phyloP scores from a whole-genome alignment of 75 land plant species.

The Ceratopteris richardii region DNA sequence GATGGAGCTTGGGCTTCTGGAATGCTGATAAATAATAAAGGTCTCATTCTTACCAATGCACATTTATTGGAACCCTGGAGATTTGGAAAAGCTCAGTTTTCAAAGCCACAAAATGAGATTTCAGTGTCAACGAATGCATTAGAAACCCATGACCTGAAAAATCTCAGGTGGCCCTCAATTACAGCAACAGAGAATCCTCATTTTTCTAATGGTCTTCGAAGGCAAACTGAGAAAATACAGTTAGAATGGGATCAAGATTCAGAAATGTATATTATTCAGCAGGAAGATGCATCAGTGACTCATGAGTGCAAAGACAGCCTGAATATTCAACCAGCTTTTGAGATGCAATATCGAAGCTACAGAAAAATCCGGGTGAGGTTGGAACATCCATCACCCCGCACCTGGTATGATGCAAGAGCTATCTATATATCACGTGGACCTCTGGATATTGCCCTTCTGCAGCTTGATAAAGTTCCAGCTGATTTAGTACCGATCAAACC shows the following conservation, averaged over 20 bases:
- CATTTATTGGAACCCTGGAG: slow-evolving; percentile 95
- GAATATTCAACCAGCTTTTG: slow-evolving; percentile 3
- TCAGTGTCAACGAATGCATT: neutral
- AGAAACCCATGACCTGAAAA: too few species aligned
- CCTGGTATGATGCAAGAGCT: slow-evolving; percentile 72
- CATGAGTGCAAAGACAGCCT: slow-evolving; percentile 3
- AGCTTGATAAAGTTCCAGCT: slow-evolving; percentile 47
- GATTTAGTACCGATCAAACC: slow-evolving; percentile 42
- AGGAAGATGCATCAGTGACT: neutral
- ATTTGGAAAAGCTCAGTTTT: slow-evolving; percentile 46
- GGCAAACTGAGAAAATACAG: neutral
- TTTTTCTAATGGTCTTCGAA: neutral
- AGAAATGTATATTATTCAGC: neutral
- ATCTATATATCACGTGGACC: slow-evolving; percentile 79
- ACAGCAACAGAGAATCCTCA: neutral
- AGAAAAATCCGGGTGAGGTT: slow-evolving; percentile 58
- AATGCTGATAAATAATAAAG: slow-evolving; percentile 53
- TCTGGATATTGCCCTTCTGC: slow-evolving; percentile 75
- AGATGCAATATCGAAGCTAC: slow-evolving; percentile 19
- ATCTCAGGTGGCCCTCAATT: too few species aligned
- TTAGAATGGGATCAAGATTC: neutral
- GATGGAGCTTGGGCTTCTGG: slow-evolving; percentile 97
- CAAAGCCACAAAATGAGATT: slow-evolving; percentile 3
- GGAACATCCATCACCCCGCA: slow-evolving; percentile 42
- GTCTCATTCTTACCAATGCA: slow-evolving; percentile 91